Conservation (phyloP, 495 filamentous ascomycete species). For the Annulohypoxylon moriforme region DNA sequence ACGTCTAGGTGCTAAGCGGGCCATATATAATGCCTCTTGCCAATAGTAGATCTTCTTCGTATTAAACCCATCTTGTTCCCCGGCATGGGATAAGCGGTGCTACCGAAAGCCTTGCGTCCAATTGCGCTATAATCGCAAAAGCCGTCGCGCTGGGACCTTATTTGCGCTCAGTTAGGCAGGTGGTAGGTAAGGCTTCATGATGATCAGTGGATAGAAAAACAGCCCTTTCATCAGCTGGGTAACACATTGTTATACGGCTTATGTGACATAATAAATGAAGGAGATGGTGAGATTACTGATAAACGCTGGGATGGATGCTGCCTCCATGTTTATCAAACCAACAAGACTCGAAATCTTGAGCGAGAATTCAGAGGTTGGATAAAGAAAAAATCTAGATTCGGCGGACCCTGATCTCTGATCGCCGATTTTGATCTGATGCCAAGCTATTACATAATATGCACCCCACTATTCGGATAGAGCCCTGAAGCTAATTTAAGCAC, state of each 20-base stretch:
- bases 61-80: not conserved
- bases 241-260: not conserved
- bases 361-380: not conserved
- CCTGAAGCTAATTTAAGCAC: not conserved
- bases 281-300: not conserved
- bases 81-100: not conserved
- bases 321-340: not conserved
- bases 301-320: not conserved
- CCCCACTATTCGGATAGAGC: not conserved
- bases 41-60: not conserved
- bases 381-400: not conserved
- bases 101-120: not conserved
- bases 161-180: constrained; percentile 7
- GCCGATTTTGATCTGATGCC: not conserved
- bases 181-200: not conserved
- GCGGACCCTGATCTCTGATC: not conserved
- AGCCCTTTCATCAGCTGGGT: not conserved
- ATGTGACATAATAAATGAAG: not conserved
- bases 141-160: not conserved
- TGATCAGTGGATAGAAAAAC: not conserved
- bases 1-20: constrained; percentile 18
- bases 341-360: not conserved
- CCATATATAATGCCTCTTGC: constrained; percentile 24
- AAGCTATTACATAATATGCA: not conserved
- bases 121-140: constrained; percentile 1